Evolutionary conservation across 2,329 filamentous ascomycete species (phyloP).

Genomic region (Nannizziopsis barbatae): DNA sequence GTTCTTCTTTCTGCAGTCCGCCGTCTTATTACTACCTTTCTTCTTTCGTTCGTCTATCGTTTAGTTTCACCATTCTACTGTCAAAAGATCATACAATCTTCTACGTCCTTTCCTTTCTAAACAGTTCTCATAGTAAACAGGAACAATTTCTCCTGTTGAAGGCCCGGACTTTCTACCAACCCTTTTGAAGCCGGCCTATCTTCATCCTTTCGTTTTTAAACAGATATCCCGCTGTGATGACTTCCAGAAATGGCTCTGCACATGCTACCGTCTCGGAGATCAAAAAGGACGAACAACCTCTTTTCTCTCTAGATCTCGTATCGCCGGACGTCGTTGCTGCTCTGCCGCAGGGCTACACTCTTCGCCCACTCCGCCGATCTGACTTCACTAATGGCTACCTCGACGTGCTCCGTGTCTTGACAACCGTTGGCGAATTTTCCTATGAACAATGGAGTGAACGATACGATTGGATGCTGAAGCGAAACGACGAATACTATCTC

Average conservation of each 20-base stretch:
- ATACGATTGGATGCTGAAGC: slow-evolving; percentile 67
- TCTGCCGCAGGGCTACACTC: slow-evolving; percentile 69
- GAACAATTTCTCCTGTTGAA: too few species aligned
- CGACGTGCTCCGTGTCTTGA: slow-evolving; percentile 81
- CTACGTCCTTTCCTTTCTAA: too few species aligned
- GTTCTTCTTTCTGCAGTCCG: neutral
- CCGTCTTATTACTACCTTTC: neutral
- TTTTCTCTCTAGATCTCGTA: slow-evolving; percentile 70
- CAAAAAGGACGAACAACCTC: slow-evolving; percentile 41
- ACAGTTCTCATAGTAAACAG: too few species aligned
- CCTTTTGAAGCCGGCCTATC: neutral
- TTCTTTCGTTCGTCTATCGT: slow-evolving; percentile 3
- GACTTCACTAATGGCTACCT: slow-evolving; percentile 80
- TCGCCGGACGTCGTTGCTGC: slow-evolving; percentile 59
- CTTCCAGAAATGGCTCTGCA: neutral
- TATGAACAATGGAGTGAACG: slow-evolving; percentile 64
- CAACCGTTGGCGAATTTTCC: slow-evolving; percentile 78
- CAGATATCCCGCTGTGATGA: neutral
- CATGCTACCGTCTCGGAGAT: neutral
- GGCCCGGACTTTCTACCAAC: too few species aligned
- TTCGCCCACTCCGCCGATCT: slow-evolving; percentile 64
- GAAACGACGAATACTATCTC: slow-evolving; percentile 71
- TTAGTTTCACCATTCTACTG: too few species aligned
- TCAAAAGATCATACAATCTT: too few species aligned
- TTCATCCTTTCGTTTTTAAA: neutral